A percentile compares a stretch with the other conserved stretches of the same genome.
phyloP scores from a whole-genome alignment of 768 basidiomycete genomes.

The Podaxis rugospora region DNA sequence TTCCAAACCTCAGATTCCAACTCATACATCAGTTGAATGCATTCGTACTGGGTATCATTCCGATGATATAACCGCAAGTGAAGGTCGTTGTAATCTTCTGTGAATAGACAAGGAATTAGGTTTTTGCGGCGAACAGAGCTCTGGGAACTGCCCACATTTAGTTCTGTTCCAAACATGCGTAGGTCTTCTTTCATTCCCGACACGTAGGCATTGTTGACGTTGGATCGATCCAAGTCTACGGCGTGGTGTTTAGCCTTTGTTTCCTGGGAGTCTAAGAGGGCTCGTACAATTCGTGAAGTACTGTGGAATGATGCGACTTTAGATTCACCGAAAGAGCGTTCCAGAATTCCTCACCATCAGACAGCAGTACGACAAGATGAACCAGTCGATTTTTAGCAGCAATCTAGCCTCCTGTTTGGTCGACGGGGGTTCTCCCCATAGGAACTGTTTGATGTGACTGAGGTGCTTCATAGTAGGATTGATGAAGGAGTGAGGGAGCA shows the following conservation, averaged over 20 bases:
- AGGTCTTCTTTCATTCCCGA: constrained; percentile 76
- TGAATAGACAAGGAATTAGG: constrained; percentile 7
- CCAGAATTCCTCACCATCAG: constrained; percentile 43
- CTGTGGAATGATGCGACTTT: constrained; percentile 24
- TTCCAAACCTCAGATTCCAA: constrained; percentile 13
- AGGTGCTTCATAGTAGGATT: constrained; percentile 17
- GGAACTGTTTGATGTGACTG: constrained; percentile 11
- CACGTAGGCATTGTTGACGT: constrained; percentile 72
- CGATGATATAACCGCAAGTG: constrained; percentile 71
- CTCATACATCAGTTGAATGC: not conserved
- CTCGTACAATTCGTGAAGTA: constrained; percentile 62
- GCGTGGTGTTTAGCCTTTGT: not conserved
- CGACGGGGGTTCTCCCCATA: constrained; percentile 33
- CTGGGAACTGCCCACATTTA: constrained; percentile 38
- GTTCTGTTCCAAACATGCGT: constrained; percentile 57
- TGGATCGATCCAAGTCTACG: constrained; percentile 63
- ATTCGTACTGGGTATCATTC: constrained; percentile 61
- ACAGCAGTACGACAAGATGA: constrained; percentile 69
- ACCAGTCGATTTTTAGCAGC: constrained; percentile 59
- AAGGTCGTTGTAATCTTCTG: constrained; percentile 68
- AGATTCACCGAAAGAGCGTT: not conserved
- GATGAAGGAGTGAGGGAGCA: not conserved
- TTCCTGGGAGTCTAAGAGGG: not conserved
- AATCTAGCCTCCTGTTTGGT: constrained; percentile 44
- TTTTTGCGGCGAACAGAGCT: not conserved